phyloP scores from a whole-genome alignment of 345 rosid genomes.

The Murraya paniculata region DNA sequence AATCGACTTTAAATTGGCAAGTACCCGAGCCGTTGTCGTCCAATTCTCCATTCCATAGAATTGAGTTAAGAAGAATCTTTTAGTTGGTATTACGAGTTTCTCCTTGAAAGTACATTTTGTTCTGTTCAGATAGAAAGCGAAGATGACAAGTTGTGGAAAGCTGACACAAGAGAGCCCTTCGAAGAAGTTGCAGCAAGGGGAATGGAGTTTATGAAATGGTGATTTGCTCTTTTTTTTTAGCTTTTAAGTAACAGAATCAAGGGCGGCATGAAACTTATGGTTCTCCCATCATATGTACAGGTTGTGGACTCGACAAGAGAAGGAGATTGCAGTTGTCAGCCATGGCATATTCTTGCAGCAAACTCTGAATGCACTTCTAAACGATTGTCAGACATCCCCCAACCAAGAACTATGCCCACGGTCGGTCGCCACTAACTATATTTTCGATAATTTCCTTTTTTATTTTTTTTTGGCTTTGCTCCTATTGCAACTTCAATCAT shows the following conservation, averaged over 20 bases:
- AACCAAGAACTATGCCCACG: conserved; percentile 26
- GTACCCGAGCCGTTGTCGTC: conserved; percentile 1
- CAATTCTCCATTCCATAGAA: not conserved
- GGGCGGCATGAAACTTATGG: not conserved
- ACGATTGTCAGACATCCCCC: conserved; percentile 30
- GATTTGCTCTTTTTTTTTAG: not conserved
- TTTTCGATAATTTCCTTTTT: too few species aligned
- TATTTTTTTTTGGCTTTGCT: too few species aligned
- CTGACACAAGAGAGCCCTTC: conserved; percentile 40
- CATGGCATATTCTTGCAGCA: conserved; percentile 68
- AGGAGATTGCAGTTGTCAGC: conserved; percentile 75
- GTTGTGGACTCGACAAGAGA: conserved; percentile 76
- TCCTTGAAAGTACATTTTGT: too few species aligned
- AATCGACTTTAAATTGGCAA: conserved; percentile 69
- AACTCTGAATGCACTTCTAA: conserved; percentile 40
- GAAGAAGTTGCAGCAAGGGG: conserved; percentile 65
- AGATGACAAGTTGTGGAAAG: conserved; percentile 61
- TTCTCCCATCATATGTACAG: conserved; percentile 20
- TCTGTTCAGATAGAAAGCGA: conserved; percentile 58
- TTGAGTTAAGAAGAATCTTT: too few species aligned
- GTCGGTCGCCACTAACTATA: conserved; percentile 18
- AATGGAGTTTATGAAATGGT: conserved; percentile 57
- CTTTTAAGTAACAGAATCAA: too few species aligned
- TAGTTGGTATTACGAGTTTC: not conserved
- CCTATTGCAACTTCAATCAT: not conserved